Percentiles rank a stretch among this genome's conserved stretches.
phyloP scores from a whole-genome alignment of 75 land plant genomes.

The Picea sitchensis region DNA sequence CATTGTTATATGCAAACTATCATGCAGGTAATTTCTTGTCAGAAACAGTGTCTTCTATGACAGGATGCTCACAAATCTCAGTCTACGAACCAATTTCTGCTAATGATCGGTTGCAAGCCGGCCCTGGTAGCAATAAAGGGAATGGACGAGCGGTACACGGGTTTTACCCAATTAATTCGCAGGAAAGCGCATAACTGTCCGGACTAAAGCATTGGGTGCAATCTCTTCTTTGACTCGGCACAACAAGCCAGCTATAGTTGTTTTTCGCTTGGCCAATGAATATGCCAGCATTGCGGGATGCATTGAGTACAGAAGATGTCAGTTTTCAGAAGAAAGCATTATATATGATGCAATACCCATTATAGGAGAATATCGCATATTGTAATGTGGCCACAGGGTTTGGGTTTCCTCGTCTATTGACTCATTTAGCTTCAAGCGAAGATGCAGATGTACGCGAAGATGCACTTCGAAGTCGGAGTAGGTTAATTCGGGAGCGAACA shows the following conservation, averaged over 20 bases:
- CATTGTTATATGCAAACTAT: slow-evolving; percentile 10
- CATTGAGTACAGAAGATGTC: slow-evolving; percentile 58
- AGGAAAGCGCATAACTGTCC: not conserved
- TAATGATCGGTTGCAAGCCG: not conserved
- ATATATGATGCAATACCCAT: slow-evolving; percentile 68
- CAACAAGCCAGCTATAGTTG: slow-evolving; percentile 75
- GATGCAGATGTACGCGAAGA: slow-evolving; percentile 81
- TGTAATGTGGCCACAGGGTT: slow-evolving; percentile 55
- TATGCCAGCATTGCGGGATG: slow-evolving; percentile 80
- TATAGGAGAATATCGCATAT: slow-evolving; percentile 74
- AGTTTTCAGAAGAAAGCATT: slow-evolving; percentile 94
- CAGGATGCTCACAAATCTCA: no score
- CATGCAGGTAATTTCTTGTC: not conserved
- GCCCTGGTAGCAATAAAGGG: not conserved
- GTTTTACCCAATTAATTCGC: not conserved
- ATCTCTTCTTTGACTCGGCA: slow-evolving; percentile 55
- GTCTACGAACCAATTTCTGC: not conserved
- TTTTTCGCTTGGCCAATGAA: slow-evolving; percentile 88
- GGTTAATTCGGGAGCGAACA: no score
- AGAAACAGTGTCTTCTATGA: slow-evolving; percentile 1
- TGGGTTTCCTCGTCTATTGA: slow-evolving; percentile 68
- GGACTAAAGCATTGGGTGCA: no score
- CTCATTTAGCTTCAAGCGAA: slow-evolving; percentile 62
- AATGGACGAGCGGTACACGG: not conserved
- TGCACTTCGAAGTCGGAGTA: slow-evolving; percentile 17